phyloP scores from a whole-genome alignment of 352 stramenopile genomes.

The Globisporangium emineosum region DNA sequence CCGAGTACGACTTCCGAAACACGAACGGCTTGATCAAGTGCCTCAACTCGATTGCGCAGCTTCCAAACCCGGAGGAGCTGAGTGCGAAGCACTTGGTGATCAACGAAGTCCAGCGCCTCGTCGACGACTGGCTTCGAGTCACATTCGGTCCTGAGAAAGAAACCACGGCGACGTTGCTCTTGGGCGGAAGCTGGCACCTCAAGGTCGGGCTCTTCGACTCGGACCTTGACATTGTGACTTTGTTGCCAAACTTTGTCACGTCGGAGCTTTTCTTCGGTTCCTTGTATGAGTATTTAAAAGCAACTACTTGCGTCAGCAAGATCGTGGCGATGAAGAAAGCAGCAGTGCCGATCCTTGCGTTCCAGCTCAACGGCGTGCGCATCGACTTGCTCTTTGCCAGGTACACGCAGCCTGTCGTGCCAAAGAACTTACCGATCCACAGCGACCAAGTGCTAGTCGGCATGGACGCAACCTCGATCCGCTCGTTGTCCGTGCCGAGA shows the following conservation, averaged over 20 bases:
- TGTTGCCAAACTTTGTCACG: constrained; percentile 64
- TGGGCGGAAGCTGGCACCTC: constrained; percentile 80
- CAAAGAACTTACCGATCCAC: constrained; percentile 73
- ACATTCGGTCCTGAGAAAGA: constrained; percentile 40
- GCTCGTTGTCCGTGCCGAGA: constrained; percentile 71
- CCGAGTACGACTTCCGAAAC: constrained; percentile 77
- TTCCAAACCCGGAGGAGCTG: constrained; percentile 56
- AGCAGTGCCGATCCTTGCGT: constrained; percentile 66
- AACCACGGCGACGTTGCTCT: constrained; percentile 54
- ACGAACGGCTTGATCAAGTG: constrained; percentile 83
- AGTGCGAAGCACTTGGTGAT: constrained; percentile 75
- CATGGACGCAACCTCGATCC: constrained; percentile 77
- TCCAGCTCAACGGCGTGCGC: constrained; percentile 61
- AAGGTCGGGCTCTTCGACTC: constrained; percentile 76
- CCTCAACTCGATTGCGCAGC: constrained; percentile 57
- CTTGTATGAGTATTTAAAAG: constrained; percentile 47
- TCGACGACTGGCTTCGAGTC: constrained; percentile 64
- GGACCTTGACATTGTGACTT: constrained; percentile 75
- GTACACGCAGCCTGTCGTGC: constrained; percentile 61
- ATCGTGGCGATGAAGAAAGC: constrained; percentile 76
- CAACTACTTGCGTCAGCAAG: constrained; percentile 39
- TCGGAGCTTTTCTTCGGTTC: constrained; percentile 66
- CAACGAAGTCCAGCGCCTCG: constrained; percentile 63
- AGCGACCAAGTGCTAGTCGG: constrained; percentile 66
- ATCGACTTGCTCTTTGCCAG: constrained; percentile 80